A percentile compares a stretch with the other conserved stretches of the same genome.
Conservation (phyloP, 2,329 filamentous ascomycete species). For the Pseudogymnoascus sp. region DNA sequence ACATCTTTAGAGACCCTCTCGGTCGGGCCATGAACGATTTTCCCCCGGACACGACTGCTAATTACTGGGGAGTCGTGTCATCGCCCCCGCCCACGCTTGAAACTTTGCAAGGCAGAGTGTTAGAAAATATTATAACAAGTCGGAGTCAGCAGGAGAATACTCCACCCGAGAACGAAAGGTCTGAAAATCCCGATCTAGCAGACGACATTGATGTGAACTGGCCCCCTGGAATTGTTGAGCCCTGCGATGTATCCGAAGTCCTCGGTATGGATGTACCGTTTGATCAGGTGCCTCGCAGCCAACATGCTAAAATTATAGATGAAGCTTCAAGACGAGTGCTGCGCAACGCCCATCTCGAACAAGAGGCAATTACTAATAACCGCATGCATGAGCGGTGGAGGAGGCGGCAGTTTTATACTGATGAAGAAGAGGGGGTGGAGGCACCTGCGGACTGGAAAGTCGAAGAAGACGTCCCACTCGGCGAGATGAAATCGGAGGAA, state of each 20-base stretch:
- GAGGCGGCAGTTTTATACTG: slow-evolving; percentile 71
- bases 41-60: background rate
- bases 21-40: slow-evolving; percentile 1
- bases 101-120: background rate
- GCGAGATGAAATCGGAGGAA: slow-evolving; percentile 1
- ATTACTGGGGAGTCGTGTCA: slow-evolving; percentile 4
- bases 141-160: background rate
- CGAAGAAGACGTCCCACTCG: slow-evolving; percentile 46
- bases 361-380: slow-evolving; percentile 1
- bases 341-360: background rate
- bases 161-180: background rate
- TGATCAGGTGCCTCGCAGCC: background rate
- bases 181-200: background rate
- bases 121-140: background rate
- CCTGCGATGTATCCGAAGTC: background rate
- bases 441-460: slow-evolving; percentile 57
- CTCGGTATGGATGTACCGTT: background rate
- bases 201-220: background rate
- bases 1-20: background rate
- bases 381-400: slow-evolving; percentile 64
- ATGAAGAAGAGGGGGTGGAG: slow-evolving; percentile 72
- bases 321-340: background rate
- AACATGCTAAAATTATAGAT: background rate
- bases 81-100: background rate
- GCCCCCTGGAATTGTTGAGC: background rate